Conservation (phyloP, 2,329 filamentous ascomycete species). For the Fusarium keratoplasticum region DNA sequence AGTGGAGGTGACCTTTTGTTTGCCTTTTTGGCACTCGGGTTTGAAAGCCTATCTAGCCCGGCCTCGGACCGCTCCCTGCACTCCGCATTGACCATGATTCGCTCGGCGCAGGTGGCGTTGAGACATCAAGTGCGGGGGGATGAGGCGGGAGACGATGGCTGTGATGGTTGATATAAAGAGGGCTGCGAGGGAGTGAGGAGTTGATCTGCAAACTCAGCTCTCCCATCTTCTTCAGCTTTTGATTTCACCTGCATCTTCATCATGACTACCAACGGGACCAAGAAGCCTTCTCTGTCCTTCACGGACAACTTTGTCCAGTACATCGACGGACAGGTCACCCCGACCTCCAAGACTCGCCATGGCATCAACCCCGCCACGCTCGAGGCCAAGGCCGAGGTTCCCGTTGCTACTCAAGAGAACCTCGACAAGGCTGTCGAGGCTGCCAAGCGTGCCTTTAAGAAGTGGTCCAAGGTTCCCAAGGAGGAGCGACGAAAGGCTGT, state of each 20-base stretch:
- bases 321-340: conserved; percentile 35
- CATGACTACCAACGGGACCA: conserved; percentile 26
- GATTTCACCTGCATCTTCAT: neutral
- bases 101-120: conserved; percentile 2
- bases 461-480: conserved; percentile 42
- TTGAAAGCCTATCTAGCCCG: neutral
- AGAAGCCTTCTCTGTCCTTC: conserved; percentile 15
- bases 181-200: neutral
- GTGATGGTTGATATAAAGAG: conserved; percentile 1
- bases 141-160: neutral
- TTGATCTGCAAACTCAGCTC: neutral
- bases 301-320: conserved; percentile 38
- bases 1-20: neutral
- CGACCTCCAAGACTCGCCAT: conserved; percentile 30
- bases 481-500: conserved; percentile 40
- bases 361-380: conserved; percentile 48
- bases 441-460: conserved; percentile 41
- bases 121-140: conserved; percentile 19
- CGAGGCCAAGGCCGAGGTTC: conserved; percentile 45
- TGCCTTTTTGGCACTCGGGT: neutral
- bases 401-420: conserved; percentile 39
- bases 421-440: conserved; percentile 42
- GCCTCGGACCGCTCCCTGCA: conserved; percentile 1
- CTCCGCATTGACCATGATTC: conserved; percentile 11
- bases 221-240: neutral